These are phyloP conservation scores for Schizochytrium sp. DNA, from an alignment of 108 stramenopile species.

Conservation along the genomic window DNA sequence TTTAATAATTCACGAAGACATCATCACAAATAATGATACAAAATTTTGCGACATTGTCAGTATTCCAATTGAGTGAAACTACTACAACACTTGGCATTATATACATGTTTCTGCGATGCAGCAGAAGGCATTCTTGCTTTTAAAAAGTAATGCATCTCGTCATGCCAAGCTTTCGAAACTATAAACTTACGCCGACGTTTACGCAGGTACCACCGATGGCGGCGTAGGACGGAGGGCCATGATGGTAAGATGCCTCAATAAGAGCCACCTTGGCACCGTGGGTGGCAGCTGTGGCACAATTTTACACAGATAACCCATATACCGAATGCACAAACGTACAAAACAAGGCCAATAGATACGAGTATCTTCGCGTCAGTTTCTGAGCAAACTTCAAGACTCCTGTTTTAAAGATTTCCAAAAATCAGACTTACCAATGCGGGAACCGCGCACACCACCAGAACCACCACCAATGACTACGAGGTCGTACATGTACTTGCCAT, in stretches of 20 bases:
- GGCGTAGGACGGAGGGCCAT: constrained; percentile 68
- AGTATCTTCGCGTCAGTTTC: no score
- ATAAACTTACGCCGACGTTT: constrained; percentile 75
- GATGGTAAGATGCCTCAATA: constrained; percentile 71
- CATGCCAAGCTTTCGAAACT: no score
- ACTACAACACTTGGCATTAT: no score
- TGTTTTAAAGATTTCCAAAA: no score
- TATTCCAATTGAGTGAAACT: no score
- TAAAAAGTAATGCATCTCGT: neutral
- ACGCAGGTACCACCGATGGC: constrained; percentile 85
- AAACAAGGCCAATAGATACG: no score
- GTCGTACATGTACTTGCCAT: constrained; percentile 66
- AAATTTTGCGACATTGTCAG: neutral
- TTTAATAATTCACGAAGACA: neutral
- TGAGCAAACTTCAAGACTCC: no score
- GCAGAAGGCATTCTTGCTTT: neutral
- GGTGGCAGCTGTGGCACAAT: constrained; percentile 68
- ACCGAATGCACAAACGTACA: no score
- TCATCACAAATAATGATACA: neutral
- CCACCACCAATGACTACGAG: constrained; percentile 75
- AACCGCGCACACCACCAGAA: constrained; percentile 72
- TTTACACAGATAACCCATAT: neutral
- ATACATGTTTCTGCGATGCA: no score
- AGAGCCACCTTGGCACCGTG: constrained; percentile 85
- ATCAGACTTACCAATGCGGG: constrained; percentile 68